Conservation (phyloP, 352 stramenopile genomes). For the Pythium guiyangense region DNA sequence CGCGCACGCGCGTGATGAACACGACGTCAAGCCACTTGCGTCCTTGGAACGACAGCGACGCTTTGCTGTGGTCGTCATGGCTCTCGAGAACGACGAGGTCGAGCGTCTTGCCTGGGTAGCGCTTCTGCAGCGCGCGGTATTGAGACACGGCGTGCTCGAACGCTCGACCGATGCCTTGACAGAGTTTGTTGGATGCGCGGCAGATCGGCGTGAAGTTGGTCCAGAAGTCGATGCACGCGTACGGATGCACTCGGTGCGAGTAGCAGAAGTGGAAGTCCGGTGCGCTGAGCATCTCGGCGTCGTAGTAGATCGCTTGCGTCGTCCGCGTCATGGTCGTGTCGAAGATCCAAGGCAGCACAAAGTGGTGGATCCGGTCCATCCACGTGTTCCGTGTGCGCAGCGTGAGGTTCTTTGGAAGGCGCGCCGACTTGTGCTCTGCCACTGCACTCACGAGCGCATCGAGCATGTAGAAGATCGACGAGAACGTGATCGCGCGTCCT, state of each 20-base stretch:
- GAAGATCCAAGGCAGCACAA: constrained; percentile 21
- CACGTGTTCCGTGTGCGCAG: constrained; percentile 5
- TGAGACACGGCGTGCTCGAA: constrained; percentile 1
- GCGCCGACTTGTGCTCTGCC: background rate
- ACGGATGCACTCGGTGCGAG: background rate
- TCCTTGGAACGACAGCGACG: constrained; percentile 2
- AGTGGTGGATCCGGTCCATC: constrained; percentile 18
- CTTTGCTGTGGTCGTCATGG: background rate
- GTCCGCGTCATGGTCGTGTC: constrained; percentile 4
- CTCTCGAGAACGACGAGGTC: constrained; percentile 5
- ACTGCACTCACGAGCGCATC: constrained; percentile 3
- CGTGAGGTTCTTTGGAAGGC: background rate
- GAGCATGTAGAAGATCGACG: constrained; percentile 1
- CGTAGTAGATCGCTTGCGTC: constrained; percentile 15
- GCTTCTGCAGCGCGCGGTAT: background rate
- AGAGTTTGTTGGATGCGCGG: background rate
- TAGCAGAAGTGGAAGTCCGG: constrained; percentile 3
- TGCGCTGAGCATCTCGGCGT: background rate
- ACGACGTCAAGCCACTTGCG: constrained; percentile 1
- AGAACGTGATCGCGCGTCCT: background rate
- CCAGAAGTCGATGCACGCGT: constrained; percentile 9
- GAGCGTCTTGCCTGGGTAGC: constrained; percentile 3
- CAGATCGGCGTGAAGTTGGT: constrained; percentile 5
- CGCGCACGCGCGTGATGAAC: constrained; percentile 2
- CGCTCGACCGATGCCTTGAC: background rate